A percentile compares a stretch with the other conserved stretches of the same genome.
These are phyloP conservation scores for Curvularia sp. DNA, from an alignment of 2,329 filamentous ascomycete species.

Conservation along the genomic window DNA sequence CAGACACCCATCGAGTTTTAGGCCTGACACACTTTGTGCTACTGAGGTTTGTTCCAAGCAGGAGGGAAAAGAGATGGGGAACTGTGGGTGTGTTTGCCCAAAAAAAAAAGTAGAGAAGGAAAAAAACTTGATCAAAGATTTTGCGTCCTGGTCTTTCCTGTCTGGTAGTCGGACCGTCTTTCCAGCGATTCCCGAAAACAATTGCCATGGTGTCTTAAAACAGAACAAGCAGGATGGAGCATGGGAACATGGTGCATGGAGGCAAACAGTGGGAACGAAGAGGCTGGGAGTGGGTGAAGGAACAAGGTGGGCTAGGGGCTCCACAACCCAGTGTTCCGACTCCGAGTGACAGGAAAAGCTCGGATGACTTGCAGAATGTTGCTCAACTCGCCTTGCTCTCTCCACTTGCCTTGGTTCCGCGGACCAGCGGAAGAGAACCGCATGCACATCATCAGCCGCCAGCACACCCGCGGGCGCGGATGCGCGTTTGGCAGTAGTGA, in stretches of 20 bases:
- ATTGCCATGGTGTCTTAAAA: not conserved
- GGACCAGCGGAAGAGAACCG: not conserved
- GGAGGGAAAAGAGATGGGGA: not conserved
- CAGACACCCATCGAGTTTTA: not conserved
- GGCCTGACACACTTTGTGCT: not conserved
- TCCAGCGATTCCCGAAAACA: not conserved
- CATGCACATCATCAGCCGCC: slow-evolving; percentile 6
- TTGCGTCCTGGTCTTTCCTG: not conserved
- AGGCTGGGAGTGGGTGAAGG: not conserved
- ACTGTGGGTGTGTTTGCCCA: not conserved
- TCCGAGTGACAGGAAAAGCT: slow-evolving; percentile 1
- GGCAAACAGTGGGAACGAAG: not conserved
- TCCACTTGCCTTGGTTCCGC: slow-evolving; percentile 7
- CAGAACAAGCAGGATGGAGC: not conserved
- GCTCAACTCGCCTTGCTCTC: not conserved
- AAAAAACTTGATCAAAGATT: not conserved
- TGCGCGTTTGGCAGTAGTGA: not conserved
- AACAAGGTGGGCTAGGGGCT: not conserved
- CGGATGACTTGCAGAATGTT: slow-evolving; percentile 2
- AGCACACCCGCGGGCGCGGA: not conserved
- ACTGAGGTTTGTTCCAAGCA: too few species aligned
- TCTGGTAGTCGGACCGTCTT: slow-evolving; percentile 9
- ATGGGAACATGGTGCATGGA: not conserved
- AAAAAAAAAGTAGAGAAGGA: not conserved
- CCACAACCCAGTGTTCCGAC: slow-evolving; percentile 4